Evolutionary conservation across 2,329 filamentous ascomycete genomes (phyloP).

Genomic region (Neonectria magnoliae): DNA sequence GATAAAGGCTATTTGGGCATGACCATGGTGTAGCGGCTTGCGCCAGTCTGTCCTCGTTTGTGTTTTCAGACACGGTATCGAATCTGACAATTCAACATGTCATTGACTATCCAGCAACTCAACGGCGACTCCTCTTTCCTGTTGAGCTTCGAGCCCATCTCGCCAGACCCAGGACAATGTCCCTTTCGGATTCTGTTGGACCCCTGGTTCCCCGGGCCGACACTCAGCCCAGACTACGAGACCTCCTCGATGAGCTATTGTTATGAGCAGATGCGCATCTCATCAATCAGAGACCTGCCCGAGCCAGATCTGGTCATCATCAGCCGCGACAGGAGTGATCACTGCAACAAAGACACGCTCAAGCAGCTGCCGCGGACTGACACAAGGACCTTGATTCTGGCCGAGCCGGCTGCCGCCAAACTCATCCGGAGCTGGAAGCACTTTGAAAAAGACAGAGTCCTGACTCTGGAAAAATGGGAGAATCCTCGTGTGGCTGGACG

Average conservation of each 20-base stretch:
- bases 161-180: slow-evolving; percentile 42
- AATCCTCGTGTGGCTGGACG: slow-evolving; percentile 49
- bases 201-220: slow-evolving; percentile 73
- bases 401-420: slow-evolving; percentile 71
- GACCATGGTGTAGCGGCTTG: neutral
- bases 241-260: slow-evolving; percentile 33
- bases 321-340: slow-evolving; percentile 65
- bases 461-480: slow-evolving; percentile 58
- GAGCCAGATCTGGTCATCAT: slow-evolving; percentile 58
- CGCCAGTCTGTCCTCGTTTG: neutral
- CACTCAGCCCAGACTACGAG: slow-evolving; percentile 67
- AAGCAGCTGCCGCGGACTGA: slow-evolving; percentile 66
- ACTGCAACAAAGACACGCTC: slow-evolving; percentile 76
- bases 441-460: slow-evolving; percentile 65
- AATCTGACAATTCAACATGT: slow-evolving; percentile 56
- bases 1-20: neutral
- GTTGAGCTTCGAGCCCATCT: slow-evolving; percentile 67
- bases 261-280: slow-evolving; percentile 65
- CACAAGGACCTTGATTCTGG: slow-evolving; percentile 70
- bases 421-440: slow-evolving; percentile 75
- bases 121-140: slow-evolving; percentile 74
- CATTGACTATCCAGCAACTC: slow-evolving; percentile 70
- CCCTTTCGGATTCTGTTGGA: slow-evolving; percentile 76
- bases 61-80: neutral
- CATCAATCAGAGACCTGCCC: slow-evolving; percentile 57